Evolutionary conservation across 2,329 filamentous ascomycete genomes (phyloP), one percentile per base, ranked within the genome.

Genomic region (Sclerotinia trifoliorum): DNA sequence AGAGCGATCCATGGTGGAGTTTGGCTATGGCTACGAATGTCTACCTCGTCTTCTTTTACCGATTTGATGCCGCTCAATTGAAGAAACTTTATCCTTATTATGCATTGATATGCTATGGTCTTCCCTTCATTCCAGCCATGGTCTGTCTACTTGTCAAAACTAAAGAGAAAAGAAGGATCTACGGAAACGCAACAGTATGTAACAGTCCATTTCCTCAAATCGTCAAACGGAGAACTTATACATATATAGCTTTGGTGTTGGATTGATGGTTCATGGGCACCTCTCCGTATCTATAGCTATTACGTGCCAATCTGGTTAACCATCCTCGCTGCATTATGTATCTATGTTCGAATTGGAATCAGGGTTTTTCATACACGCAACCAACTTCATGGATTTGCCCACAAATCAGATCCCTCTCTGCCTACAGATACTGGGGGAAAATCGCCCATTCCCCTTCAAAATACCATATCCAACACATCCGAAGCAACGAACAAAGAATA

Each of bases 191-290:
- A 6, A 79, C 70, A 17, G 75, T 76, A 72, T 24, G 71, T 68
- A 26, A 29, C 55, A 0, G 13, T 6, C 21, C 32, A 6, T 8
- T 6, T 13, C 13, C 7, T 15, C 26, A 21, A 15, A 24, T n/a
- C 19, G 46, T 24, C 21, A 4, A 6, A 15, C n/a, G 21, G n/a
- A 15, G 13, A 24, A 39, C 63, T 68, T 90, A 90, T 5, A 71
- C 90, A 90, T 39, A 85, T 84, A 1, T 24, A 76, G 75, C 80
- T 95, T 46, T 95, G 92, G 92, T 95, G 92, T 77, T 95, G 92
- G 92, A 84, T 95, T 24, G 81, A 84, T 6, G 77, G 81, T 8
- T 79, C 85, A 4, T 93, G 88, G 84, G 89, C 91, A 63, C 84
- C 88, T 69, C 85, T 92, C 77, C 88, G 92, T 44, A 88, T 95